Base-by-base conservation (phyloP, 805 yeast genomes). In the Ogataea henricii region DNA sequence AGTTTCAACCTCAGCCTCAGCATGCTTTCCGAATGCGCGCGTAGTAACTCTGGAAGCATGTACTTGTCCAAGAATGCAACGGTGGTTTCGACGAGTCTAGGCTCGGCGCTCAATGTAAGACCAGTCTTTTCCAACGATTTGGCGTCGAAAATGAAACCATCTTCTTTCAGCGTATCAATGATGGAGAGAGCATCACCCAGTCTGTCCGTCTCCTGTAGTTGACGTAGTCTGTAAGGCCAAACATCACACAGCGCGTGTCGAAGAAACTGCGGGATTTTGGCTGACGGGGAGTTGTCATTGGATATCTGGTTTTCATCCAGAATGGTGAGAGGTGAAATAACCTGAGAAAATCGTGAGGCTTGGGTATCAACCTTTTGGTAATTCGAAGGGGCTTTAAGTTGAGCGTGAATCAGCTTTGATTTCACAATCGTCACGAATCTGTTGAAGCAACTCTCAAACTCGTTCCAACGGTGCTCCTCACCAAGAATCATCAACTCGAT, bases 391-490 rank as follows among this genome's bases (percentile, higher is more conserved):
- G 41, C 34, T 13, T 41, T 30, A 32, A 49, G 38, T 38, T 59
- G 47, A 0, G 63, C 52, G 16, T 53, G 51, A 6, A 48, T 46
- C 32, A 59, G 34, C 26, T 50, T 51, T 6, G 46, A 40, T 9
- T 39, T 51, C 2, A 64, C 40, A 10, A 64, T 32, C 12, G 45
- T 40, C 9, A 58, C 13, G 40, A 53, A 65, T 34, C 66, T 52
- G 22, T 48, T 48, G 46, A 62, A 65, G 35, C 63, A 56, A 18
- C 55, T 56, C 25, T 60, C 62, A 48, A 65, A 65, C 35, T 65
- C 69, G 40, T 53, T 51, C 69, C 69, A 65, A 16, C 69, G 58
- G 22, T 49, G 46, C 45, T 65, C 69, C 39, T 58, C 62, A 12
- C 66, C 69, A 18, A 65, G 48, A 29, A 65, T 35, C 52, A 61